These are phyloP conservation scores for Penicillium bovifimosum DNA, from an alignment of 495 filamentous ascomycete genomes.

Conservation along the genomic window DNA sequence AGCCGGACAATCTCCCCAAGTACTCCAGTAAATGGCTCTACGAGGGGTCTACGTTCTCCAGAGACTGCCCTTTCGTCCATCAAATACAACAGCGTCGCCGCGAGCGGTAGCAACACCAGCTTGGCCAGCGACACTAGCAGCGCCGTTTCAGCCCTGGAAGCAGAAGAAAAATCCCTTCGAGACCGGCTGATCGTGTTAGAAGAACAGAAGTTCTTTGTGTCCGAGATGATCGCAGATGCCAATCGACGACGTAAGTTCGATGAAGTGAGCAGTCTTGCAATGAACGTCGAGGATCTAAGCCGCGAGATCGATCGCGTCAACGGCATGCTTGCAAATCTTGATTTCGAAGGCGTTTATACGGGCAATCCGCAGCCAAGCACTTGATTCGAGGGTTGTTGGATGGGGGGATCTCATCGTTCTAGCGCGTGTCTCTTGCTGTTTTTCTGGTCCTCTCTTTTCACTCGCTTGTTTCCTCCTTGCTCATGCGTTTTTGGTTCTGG, in stretches of 20 bases:
- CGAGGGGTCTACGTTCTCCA: constrained; percentile 34
- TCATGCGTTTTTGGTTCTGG: background rate
- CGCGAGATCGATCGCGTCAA: constrained; percentile 71
- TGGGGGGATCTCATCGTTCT: background rate
- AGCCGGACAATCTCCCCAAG: constrained; percentile 32
- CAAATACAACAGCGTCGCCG: constrained; percentile 45
- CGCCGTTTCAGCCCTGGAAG: constrained; percentile 67
- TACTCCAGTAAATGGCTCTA: constrained; percentile 24
- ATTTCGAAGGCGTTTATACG: constrained; percentile 49
- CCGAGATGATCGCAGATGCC: constrained; percentile 80
- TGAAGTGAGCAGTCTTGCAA: constrained; percentile 72
- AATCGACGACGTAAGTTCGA: constrained; percentile 80
- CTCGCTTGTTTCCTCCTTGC: background rate
- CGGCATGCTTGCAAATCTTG: constrained; percentile 43
- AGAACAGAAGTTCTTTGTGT: constrained; percentile 89
- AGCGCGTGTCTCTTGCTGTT: background rate
- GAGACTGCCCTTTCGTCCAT: constrained; percentile 53
- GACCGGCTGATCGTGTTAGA: constrained; percentile 86
- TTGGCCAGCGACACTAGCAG: constrained; percentile 58
- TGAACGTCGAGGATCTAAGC: constrained; percentile 80
- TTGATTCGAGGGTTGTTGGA: constrained; percentile 6
- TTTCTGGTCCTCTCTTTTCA: too few relatives aligned
- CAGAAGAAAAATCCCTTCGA: constrained; percentile 78
- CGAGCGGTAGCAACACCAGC: constrained; percentile 50
- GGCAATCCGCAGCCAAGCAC: constrained; percentile 19